Evolutionary conservation across 768 basidiomycete species (phyloP).

Genomic region (Russula dissimulans): DNA sequence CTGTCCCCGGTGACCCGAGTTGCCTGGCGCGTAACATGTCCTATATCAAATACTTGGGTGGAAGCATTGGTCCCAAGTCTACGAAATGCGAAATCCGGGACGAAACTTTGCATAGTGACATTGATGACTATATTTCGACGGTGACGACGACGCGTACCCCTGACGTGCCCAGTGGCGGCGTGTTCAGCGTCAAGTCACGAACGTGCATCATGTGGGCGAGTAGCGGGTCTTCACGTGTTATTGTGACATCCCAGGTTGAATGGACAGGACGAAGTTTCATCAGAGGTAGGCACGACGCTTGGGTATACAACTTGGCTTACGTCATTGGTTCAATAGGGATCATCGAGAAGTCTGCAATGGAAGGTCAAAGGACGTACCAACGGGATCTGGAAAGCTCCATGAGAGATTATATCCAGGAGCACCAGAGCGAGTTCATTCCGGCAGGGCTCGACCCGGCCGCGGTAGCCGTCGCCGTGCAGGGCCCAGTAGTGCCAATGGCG

Average conservation of each 20-base stretch:
- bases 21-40: constrained; percentile 84
- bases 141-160: constrained; percentile 88
- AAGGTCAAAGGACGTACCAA: constrained; percentile 87
- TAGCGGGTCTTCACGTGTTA: constrained; percentile 58
- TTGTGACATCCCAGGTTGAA: constrained; percentile 87
- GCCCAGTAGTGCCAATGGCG: constrained; percentile 22
- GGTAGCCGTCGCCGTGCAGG: constrained; percentile 39
- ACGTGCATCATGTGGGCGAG: constrained; percentile 96
- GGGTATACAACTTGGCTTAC: neutral
- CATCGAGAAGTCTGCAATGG: constrained; percentile 84
- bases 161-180: constrained; percentile 89
- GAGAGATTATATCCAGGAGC: constrained; percentile 80
- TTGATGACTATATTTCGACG: constrained; percentile 73
- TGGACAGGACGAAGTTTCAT: constrained; percentile 98
- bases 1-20: constrained; percentile 48
- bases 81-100: constrained; percentile 94
- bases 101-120: constrained; percentile 70
- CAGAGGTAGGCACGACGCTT: constrained; percentile 50
- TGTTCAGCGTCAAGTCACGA: constrained; percentile 87
- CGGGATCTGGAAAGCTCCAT: constrained; percentile 74
- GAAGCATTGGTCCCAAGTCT: constrained; percentile 83
- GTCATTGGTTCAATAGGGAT: constrained; percentile 47
- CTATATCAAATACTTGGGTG: constrained; percentile 90
- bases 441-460: constrained; percentile 60
- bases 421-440: constrained; percentile 83